Base-by-base conservation (phyloP, 331 rosid species). In the Malus hybrid region DNA sequence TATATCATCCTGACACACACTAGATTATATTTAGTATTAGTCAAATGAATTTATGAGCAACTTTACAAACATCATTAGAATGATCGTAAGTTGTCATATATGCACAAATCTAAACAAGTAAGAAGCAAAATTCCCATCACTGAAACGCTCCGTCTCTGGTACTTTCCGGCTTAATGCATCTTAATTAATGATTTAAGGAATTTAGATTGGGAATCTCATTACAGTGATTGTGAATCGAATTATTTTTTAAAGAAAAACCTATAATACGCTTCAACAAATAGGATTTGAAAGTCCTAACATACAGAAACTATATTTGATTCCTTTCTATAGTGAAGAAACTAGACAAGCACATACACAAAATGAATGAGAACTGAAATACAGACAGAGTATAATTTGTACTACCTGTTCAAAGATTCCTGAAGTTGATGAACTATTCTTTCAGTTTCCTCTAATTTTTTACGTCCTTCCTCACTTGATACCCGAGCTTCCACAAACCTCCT, bases 1-100 rank as follows among this genome's bases (percentile, higher is more conserved):
- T 82, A 81, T 81, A 91, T 88, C 98, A 93, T 91, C 97, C 97
- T 93, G 96, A 84, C 80, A 93, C 94, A 88, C 90, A 87, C 95
- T 86, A 88, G 81, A 79, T 86, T 90, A 88, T 87, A 85, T 87
- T 75, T 77, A 75, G 86, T 75, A 88, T 89, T 88, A 91, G 88
- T 85, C 82, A 88, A 83, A 81, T 82, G 79, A 65, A 61, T 20
- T 28, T 75, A 77, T 55, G 71, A 80, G 73, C 56, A 70, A 62
- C 74, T 79, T 79, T 62, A 28, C 42, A 39, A 61, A 61, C 68
- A 33, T 44, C 50, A 42, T 5, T 28, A 4, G 22, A 75, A 13
- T 22, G 9, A 66, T 52, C 13, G 33, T 11, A 65, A 42, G 34
- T 72, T 72, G 46, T 44, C 75, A 72, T 5, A 72, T 20, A 72